Base-by-base conservation (phyloP, 257 asterid genomes). In the Solanum etuberosum region DNA sequence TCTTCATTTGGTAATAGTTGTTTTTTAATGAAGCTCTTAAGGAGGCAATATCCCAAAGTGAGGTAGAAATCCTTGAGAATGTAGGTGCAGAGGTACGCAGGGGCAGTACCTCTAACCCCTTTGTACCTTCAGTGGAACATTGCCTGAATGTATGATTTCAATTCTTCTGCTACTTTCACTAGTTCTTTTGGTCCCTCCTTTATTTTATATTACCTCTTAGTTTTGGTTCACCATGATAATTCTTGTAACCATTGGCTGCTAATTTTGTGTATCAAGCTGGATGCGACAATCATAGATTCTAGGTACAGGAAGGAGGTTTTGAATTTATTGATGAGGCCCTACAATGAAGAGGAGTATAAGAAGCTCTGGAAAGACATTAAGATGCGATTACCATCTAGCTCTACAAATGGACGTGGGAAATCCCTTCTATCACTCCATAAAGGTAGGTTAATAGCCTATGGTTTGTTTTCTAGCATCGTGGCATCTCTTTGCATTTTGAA, bases 231-330 rank as follows among this genome's bases (percentile, higher is more conserved):
- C 29, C 85, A 9, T 18, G 20, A 81, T 81, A 81, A 80, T 29
- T 48, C 85, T 48, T 18, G 43, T 81, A 29, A 48, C 59, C 43
- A 81, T 81, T 78, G 84, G 65, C 68, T 31, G 40, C 25, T 31
- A 70, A 83, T 88, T 67, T 81, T 48, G 40, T 43, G 80, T 70
- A 46, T 91, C 89, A 93, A 93, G 95, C 67, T 84, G 74, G 43
- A 68, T 77, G 85, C 43, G 20, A 32, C 78, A 77, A 83, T 83
- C 54, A 63, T 10, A 27, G 23, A 21, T 46, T 83, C 85, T 27
- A 73, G 65, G 10, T 93, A 89, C 38, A 90, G 93, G 86, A 35
- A 63, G 63, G 73, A 90, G 83, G 42, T 91, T 54, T 32, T 91
- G 82, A 27, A 72, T 25, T 86, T 82, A 82, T 87, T 93, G 34